A percentile compares a stretch with the other conserved stretches of the same genome.
Conservation (phyloP, 371 early-diverging fungal species). For the Phascolomyces articulosus region DNA sequence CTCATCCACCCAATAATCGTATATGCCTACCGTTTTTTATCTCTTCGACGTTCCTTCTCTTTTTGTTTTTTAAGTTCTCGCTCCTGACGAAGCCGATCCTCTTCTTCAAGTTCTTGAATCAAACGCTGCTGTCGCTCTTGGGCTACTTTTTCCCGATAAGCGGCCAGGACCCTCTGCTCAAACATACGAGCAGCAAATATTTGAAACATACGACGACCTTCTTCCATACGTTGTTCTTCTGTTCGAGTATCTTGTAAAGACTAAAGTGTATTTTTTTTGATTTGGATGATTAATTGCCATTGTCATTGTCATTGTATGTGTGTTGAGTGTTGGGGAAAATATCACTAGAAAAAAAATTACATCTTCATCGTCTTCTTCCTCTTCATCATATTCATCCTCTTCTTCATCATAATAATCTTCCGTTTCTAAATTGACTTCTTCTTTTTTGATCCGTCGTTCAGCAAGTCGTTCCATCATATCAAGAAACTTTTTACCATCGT, state of each 20-base stretch:
- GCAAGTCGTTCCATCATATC: constrained; percentile 94
- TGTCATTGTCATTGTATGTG: no score
- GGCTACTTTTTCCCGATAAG: constrained; percentile 89
- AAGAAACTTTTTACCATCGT: constrained; percentile 89
- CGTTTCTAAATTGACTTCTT: constrained; percentile 45
- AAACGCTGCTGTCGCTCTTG: constrained; percentile 77
- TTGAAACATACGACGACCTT: constrained; percentile 90
- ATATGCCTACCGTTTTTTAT: constrained; percentile 47
- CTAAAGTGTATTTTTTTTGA: background rate
- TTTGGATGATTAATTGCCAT: no score
- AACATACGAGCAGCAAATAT: constrained; percentile 93
- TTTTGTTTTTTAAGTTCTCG: constrained; percentile 64
- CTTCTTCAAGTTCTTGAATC: constrained; percentile 79
- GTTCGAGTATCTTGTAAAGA: constrained; percentile 64
- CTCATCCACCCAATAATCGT: background rate
- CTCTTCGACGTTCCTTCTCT: constrained; percentile 67
- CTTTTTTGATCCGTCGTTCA: constrained; percentile 77
- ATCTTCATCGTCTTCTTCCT: constrained; percentile 45
- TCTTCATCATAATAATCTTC: constrained; percentile 42
- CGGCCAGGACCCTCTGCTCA: constrained; percentile 88
- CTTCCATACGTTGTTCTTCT: constrained; percentile 85
- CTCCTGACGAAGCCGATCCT: constrained; percentile 69
- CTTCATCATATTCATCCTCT: constrained; percentile 58
- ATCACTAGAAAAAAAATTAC: no score
- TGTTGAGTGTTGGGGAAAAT: no score